Conservation (phyloP, 352 stramenopile genomes). For the Phytophthora colocasiae region DNA sequence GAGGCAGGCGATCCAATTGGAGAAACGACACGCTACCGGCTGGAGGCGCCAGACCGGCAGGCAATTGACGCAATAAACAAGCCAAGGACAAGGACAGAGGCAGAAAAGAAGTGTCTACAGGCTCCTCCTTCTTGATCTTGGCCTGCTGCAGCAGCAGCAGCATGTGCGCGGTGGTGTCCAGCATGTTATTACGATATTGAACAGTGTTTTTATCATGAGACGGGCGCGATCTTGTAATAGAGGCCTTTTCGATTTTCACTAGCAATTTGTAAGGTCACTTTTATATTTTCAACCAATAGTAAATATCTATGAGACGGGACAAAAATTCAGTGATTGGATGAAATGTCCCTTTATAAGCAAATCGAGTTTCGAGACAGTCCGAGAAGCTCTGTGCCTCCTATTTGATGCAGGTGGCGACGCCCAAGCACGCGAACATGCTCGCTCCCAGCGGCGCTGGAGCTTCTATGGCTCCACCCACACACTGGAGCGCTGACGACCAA, state of each 20-base stretch:
- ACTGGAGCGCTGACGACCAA: conserved; percentile 48
- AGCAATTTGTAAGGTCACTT: too few relatives aligned
- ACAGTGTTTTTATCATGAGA: too few relatives aligned
- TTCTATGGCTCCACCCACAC: background rate
- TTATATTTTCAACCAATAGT: too few relatives aligned
- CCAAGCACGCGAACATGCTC: conserved; percentile 18
- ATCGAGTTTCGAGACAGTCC: too few relatives aligned
- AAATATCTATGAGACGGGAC: too few relatives aligned
- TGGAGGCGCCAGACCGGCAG: conserved; percentile 46
- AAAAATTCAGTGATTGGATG: too few relatives aligned
- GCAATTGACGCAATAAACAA: conserved; percentile 58
- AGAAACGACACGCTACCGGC: conserved; percentile 44
- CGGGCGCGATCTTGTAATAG: background rate
- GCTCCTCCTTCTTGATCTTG: conserved; percentile 47
- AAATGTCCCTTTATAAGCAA: too few relatives aligned
- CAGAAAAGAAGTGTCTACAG: conserved; percentile 57
- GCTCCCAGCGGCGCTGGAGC: background rate
- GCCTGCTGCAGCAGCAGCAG: conserved; percentile 58
- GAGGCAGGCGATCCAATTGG: conserved; percentile 52
- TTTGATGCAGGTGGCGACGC: conserved; percentile 34
- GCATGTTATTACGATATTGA: conserved; percentile 26
- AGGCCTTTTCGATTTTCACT: too few relatives aligned
- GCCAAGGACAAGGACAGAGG: conserved; percentile 54
- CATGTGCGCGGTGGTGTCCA: conserved; percentile 56
- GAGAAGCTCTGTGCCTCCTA: too few relatives aligned